phyloP scores from a whole-genome alignment of 2,329 filamentous ascomycete species.

The Fusarium annulatum region DNA sequence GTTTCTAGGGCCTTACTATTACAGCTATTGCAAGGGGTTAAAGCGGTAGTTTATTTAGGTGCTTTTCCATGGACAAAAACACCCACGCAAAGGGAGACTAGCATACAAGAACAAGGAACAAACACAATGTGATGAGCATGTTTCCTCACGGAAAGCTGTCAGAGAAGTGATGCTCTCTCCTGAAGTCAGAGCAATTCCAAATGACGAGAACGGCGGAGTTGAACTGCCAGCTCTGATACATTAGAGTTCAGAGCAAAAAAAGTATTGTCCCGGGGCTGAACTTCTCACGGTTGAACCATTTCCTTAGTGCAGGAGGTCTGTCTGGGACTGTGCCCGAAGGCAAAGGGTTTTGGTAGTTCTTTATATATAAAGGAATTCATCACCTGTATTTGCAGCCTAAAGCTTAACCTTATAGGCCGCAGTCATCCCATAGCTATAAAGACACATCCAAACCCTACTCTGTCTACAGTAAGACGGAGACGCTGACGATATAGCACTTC shows the following conservation, averaged over 20 bases:
- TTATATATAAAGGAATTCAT: neutral
- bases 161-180: neutral
- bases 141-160: neutral
- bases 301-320: neutral
- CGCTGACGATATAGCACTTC: neutral
- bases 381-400: no score
- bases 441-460: no score
- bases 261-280: neutral
- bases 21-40: neutral
- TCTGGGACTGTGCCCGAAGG: neutral
- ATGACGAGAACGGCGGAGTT: neutral
- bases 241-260: neutral
- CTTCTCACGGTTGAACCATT: neutral
- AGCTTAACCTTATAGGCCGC: no score
- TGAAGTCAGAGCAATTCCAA: neutral
- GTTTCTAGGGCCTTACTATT: neutral
- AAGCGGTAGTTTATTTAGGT: neutral
- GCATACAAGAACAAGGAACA: neutral
- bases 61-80: slow-evolving; percentile 6
- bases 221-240: neutral
- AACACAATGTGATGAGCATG: neutral
- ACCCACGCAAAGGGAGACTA: neutral
- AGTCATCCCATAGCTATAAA: no score
- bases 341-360: neutral
- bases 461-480: neutral